Evolutionary conservation across 106 monocot species (phyloP).

Genomic region (Platanthera guangdongensis): DNA sequence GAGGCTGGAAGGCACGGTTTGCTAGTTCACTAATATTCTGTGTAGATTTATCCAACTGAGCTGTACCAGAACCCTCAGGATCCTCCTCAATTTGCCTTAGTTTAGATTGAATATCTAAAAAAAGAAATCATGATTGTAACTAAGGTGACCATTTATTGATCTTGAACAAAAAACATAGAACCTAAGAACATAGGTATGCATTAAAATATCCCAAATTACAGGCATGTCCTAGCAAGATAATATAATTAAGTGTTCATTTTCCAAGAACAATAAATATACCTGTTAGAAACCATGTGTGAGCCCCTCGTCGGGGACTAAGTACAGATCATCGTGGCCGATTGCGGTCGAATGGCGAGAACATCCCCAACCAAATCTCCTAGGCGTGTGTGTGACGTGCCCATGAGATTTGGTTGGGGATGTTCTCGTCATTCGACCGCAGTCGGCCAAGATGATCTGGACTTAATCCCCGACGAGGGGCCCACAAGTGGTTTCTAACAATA

Average conservation of each 20-base stretch:
- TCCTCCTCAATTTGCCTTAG: conserved; percentile 95
- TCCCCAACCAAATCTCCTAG: too few species aligned
- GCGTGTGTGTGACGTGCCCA: too few species aligned
- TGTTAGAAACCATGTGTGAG: background rate
- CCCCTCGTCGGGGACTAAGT: too few species aligned
- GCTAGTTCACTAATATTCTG: conserved; percentile 62
- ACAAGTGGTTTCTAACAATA: too few species aligned
- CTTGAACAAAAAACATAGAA: background rate
- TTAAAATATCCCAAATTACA: background rate
- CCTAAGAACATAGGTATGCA: background rate
- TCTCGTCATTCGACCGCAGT: too few species aligned
- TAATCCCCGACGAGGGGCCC: too few species aligned
- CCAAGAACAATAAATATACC: background rate
- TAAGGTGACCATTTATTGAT: background rate
- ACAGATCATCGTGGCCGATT: too few species aligned
- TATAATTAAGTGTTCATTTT: background rate
- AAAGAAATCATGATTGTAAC: background rate
- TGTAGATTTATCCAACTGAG: conserved; percentile 62
- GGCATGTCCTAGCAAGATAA: background rate
- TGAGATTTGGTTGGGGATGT: too few species aligned
- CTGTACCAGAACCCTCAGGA: conserved; percentile 95
- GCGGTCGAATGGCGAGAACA: too few species aligned
- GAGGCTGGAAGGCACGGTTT: conserved; percentile 94
- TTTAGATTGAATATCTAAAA: conserved; percentile 89
- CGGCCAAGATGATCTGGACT: too few species aligned